phyloP scores from a whole-genome alignment of 768 basidiomycete genomes.

The Trametes coccinea region DNA sequence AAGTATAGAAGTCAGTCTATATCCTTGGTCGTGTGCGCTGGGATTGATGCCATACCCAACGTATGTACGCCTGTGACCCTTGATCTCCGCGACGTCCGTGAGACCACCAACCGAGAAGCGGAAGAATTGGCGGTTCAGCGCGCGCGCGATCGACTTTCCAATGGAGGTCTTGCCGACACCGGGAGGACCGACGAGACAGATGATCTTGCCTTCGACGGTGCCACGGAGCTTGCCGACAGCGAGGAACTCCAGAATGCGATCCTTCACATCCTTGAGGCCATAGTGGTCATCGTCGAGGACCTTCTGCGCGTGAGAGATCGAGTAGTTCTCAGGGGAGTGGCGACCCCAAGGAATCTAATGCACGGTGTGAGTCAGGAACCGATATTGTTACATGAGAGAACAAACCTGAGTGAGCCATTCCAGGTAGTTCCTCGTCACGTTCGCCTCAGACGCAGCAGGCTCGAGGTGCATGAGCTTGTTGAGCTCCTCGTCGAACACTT shows the following conservation, averaged over 20 bases:
- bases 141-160: constrained; percentile 91
- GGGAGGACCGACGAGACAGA: constrained; percentile 94
- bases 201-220: constrained; percentile 95
- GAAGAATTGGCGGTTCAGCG: constrained; percentile 91
- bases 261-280: constrained; percentile 88
- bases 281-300: constrained; percentile 97
- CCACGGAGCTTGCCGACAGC: constrained; percentile 94
- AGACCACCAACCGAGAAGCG: constrained; percentile 95
- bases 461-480: constrained; percentile 88
- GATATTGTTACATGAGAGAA: constrained; percentile 2
- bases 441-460: constrained; percentile 89
- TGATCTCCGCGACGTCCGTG: constrained; percentile 98
- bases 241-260: constrained; percentile 92
- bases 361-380: constrained; percentile 3
- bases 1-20: no score
- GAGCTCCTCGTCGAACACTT: constrained; percentile 96
- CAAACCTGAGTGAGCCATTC: constrained; percentile 85
- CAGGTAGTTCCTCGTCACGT: constrained; percentile 91
- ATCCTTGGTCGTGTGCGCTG: no score
- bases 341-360: constrained; percentile 92
- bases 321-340: constrained; percentile 91
- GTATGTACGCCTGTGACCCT: constrained; percentile 97
- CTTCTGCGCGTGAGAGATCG: constrained; percentile 74
- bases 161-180: constrained; percentile 98
- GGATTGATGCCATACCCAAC: constrained; percentile 56